Conservation (phyloP, 2,329 filamentous ascomycete species). For the Colletotrichum paranaense region DNA sequence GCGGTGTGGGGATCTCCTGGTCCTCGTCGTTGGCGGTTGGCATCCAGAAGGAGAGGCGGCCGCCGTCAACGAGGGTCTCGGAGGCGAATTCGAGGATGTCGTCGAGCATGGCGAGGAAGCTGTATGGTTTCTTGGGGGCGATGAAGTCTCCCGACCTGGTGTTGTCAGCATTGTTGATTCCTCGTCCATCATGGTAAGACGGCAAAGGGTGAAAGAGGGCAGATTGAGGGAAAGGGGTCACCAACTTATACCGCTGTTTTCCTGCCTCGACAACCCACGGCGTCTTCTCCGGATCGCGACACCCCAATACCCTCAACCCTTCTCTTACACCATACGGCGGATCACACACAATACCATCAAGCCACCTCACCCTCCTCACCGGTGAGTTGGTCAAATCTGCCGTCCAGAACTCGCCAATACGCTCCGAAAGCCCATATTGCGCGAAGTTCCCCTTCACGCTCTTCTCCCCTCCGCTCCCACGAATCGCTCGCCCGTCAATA, state of each 20-base stretch:
- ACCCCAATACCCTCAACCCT: conserved; percentile 87
- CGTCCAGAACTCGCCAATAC: conserved; percentile 82
- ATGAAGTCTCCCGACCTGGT: conserved; percentile 75
- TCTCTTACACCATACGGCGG: conserved; percentile 96
- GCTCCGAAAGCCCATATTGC: conserved; percentile 78
- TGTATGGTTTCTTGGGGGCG: conserved; percentile 91
- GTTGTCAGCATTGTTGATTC: conserved; percentile 33
- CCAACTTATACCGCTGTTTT: conserved; percentile 74
- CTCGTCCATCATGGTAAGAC: background rate
- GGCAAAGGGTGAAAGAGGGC: background rate
- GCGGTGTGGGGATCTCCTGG: conserved; percentile 80
- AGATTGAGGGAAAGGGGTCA: conserved; percentile 36
- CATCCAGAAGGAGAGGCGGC: conserved; percentile 95
- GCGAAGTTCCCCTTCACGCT: conserved; percentile 78
- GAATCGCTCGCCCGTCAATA: conserved; percentile 90
- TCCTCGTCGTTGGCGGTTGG: conserved; percentile 86
- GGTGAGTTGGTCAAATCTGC: conserved; percentile 92
- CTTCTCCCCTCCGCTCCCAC: conserved; percentile 71
- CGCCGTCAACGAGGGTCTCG: conserved; percentile 79
- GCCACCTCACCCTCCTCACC: conserved; percentile 67
- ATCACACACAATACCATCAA: conserved; percentile 95
- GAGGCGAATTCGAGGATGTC: conserved; percentile 89
- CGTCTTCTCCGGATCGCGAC: conserved; percentile 72
- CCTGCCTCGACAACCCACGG: conserved; percentile 75
- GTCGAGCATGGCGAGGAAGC: conserved; percentile 88